Base-by-base conservation (phyloP, 2,329 filamentous ascomycete species). In the Trichoderma hamatum region DNA sequence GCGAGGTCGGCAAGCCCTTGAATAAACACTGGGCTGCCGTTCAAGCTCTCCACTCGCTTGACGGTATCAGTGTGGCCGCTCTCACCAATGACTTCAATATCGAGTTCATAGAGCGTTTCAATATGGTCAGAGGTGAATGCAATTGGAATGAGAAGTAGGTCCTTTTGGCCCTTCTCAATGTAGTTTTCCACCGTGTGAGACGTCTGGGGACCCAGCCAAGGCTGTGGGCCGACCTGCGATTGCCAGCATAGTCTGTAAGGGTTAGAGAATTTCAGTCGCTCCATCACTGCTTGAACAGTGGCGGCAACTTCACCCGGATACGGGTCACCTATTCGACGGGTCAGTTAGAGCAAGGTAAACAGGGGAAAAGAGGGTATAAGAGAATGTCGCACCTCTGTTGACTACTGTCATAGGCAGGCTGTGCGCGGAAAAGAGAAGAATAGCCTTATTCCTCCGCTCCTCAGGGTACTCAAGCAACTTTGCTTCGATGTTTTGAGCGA, bases 61-160 rank as follows among this genome's bases (percentile, higher is more conserved):
- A 99, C 89, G 0, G 89, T 91, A 36, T 94, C 93, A 0, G 88
- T 82, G 75, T 92, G 88, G 16, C 91, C 89, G 1, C 88, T 93
- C 80, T 97, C 94, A 69, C 93, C 92, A 76, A 99, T 98, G 49
- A 99, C 93, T 81, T 99, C 96, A 75, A 93, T 86, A 78, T 99
- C 96, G 64, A 99, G 84, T 80, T 99, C 96, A 78, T 91, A 98
- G 0, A 99, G 84, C 0, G 96, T 99, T 82, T 99, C 96, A 73
- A 99, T 99, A 78, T 99, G 96, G 76, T 99, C 96, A n/a, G 93
- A 97, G 0, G 96, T 99, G 78, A 99, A 99, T 6, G 96, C 96
- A 72, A 99, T 96, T 0, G 96, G 96, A 68, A 99, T 93, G 7
- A 99, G 85, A 1, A 97, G 85, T 67, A 99, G 85, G 77, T 99